A percentile compares a stretch with the other conserved stretches of the same genome.
Conservation (phyloP, 306 rosid species). For the Prunus mira region DNA sequence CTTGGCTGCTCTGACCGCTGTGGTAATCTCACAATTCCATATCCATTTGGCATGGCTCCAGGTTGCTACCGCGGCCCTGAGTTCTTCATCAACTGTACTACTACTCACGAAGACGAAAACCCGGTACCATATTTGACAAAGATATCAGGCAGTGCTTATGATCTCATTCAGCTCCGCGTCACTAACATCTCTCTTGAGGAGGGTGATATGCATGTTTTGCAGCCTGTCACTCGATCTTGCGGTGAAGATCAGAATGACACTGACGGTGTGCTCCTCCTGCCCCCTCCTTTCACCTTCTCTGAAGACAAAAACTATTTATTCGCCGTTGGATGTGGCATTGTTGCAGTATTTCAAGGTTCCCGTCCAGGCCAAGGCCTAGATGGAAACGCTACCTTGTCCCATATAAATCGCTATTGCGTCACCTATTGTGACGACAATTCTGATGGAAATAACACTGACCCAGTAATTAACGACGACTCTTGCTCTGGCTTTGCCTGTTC, state of each 20-base stretch:
- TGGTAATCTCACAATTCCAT: neutral
- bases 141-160: neutral
- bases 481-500: constrained; percentile 3
- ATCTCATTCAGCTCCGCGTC: neutral
- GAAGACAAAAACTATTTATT: neutral
- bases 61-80: constrained; percentile 3
- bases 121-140: no score
- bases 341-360: neutral
- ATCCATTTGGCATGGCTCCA: neutral
- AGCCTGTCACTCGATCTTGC: neutral
- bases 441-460: no score
- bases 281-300: neutral
- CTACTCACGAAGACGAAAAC: neutral
- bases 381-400: no score
- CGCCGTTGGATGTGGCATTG: neutral
- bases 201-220: neutral
- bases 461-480: neutral
- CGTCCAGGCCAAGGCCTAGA: no score
- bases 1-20: neutral
- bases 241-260: neutral
- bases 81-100: constrained; percentile 2
- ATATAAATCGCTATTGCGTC: no score
- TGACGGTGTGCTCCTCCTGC: neutral
- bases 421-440: no score
- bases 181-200: neutral